Conservation (phyloP, 495 filamentous ascomycete genomes). For the Xeromyces bisporus region DNA sequence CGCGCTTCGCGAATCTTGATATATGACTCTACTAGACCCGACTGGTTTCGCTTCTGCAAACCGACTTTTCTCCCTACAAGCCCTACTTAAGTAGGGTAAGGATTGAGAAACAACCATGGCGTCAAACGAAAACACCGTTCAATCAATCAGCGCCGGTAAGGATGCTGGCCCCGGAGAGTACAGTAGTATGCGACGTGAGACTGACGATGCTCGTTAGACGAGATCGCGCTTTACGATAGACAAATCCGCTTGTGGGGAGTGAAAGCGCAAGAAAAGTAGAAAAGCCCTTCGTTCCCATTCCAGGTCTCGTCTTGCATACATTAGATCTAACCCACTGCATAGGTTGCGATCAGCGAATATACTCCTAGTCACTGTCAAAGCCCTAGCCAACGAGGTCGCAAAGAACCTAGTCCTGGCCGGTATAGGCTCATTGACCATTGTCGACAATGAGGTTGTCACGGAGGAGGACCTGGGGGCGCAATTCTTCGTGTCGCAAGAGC, state of each 20-base stretch:
- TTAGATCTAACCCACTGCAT: constrained; percentile 2
- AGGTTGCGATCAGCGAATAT: constrained; percentile 83
- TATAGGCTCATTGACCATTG: constrained; percentile 76
- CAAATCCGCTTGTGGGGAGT: constrained; percentile 98
- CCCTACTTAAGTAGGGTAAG: not conserved
- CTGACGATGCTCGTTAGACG: constrained; percentile 37
- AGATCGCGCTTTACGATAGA: constrained; percentile 93
- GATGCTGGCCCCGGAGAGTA: not conserved
- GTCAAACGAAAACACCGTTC: constrained; percentile 11
- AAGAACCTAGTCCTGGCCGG: constrained; percentile 96
- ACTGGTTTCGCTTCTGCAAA: no score
- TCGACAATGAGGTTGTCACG: constrained; percentile 62
- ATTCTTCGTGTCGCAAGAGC: constrained; percentile 63
- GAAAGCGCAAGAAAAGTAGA: constrained; percentile 69
- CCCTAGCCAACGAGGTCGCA: constrained; percentile 86
- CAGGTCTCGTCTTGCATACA: no score
- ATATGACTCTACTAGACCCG: no score
- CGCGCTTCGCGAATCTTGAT: no score
- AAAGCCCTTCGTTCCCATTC: not conserved
- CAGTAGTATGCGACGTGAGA: not conserved
- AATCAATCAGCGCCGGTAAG: constrained; percentile 39
- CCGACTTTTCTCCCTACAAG: not conserved
- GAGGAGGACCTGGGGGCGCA: constrained; percentile 74
- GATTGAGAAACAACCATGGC: constrained; percentile 12
- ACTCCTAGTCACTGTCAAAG: constrained; percentile 72